Base-by-base conservation (phyloP, 345 rosid genomes). In the Balakata baccata region DNA sequence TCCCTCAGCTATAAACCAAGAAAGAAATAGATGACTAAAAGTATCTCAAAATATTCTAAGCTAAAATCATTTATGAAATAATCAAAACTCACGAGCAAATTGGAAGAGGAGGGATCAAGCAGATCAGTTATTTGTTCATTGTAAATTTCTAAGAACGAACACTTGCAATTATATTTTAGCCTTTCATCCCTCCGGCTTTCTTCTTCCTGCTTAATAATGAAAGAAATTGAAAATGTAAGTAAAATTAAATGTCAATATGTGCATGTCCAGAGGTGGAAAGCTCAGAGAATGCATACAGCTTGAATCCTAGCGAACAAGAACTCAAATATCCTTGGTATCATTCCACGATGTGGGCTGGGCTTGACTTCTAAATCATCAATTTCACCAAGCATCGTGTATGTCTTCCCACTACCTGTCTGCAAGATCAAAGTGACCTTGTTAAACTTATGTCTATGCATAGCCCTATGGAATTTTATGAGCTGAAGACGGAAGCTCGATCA, bases 381-480 rank as follows among this genome's bases (percentile, higher is more conserved):
- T 75, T 88, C 92, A 66, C 97, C 96, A 11, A 92, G 97, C 97
- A 92, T 92, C 60, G 99, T 90, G 77, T 86, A 80, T n/a, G 97
- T 92, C 88, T 95, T 95, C n/a, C 98, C 99, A 73, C 99, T 92
- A 79, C 98, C 97, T 64, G 99, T 95, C 98, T 95, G 89, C 84
- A 86, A 14, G 10, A 57, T 25, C 12, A 61, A 72, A 50, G 46
- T 23, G 3, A 6, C 34, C 8, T 41, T 39, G 61, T 41, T n/a
- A 73, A 39, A 22, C 38, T 29, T 64, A 52, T 16, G 13, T 7
- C 11, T 50, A 18, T 12, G 34, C 10, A 51, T 37, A 18, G 3
- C 38, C 54, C 3, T 47, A 45, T 47, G 37, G 10, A 41, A 16
- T 25, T 20, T 22, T 22, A 45, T 29, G 39, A 38, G 47, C 47